Evolutionary conservation across 148 eudicot species (phyloP), one percentile per base, ranked within the genome.

Genomic region (Silene uniflora): DNA sequence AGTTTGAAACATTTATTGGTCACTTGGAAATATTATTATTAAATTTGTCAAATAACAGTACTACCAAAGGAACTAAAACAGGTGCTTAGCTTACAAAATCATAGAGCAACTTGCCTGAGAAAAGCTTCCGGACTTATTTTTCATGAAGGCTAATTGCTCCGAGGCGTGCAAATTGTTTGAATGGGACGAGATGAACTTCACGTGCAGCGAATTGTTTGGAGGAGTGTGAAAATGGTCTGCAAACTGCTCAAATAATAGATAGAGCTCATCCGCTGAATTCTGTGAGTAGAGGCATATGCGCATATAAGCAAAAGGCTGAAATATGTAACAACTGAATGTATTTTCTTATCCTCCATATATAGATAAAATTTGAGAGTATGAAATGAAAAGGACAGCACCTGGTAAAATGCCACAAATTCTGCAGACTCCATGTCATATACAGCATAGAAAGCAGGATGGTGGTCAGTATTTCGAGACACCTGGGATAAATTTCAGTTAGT

Each of bases 401-500:
- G 98, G 79, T 90, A 92, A 87, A 95, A 95, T 75, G 98, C 87
- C 67, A 89, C 80, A 75, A 92, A 84, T 82, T 95, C 96, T 69
- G 97, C 90, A 63, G 89, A 83, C 88, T 92, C 98, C 98, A 95
- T 95, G 84, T 90, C 84, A 84, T 95, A 95, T 82, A 92, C 93
- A 85, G 93, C 98, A 82, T 90, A 91, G 81, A 95, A 92, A 71
- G 97, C 92, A 76, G 93, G 90, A 81, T 92, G 96, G 73, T 86
- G 88, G 79, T 95, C 98, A 72, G 91, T 78, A 83, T 81, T 88
- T 83, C 98, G 88, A 44, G 97, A 81, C 72, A 90, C 88, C 97
- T 95, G 90, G 52, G 79, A 74, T 68, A 32, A 76, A 81, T 62
- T 55, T 62, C 63, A 81, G 69, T 74, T 64, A 75, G 24, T 44